A percentile compares a stretch with the other conserved stretches of the same genome.
Conservation (phyloP, 352 stramenopile genomes). For the Phytophthora citrophthora region DNA sequence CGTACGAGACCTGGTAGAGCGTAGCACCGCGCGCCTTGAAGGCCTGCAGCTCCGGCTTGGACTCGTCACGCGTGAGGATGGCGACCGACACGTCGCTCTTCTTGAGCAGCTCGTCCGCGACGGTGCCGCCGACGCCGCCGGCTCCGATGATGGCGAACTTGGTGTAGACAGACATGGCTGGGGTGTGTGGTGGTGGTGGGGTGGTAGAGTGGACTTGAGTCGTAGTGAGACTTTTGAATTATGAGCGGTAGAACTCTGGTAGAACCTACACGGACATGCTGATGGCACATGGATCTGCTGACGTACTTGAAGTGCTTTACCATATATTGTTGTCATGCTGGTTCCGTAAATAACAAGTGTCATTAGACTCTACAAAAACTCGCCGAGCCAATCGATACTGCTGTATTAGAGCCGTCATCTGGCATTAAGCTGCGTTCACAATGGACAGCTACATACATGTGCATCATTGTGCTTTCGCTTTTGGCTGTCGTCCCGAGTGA, state of each 20-base stretch:
- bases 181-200: neutral
- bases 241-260: neutral
- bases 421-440: too few relatives aligned
- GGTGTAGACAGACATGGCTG: conserved; percentile 14
- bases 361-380: too few relatives aligned
- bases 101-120: neutral
- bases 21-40: neutral
- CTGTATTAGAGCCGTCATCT: too few relatives aligned
- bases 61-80: neutral
- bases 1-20: neutral
- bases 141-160: conserved; percentile 33
- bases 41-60: neutral
- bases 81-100: neutral
- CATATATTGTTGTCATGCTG: too few relatives aligned
- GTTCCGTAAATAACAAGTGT: too few relatives aligned
- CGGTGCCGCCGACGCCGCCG: conserved; percentile 25
- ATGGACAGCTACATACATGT: too few relatives aligned
- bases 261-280: neutral
- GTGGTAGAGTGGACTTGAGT: conserved; percentile 11
- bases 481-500: conserved; percentile 30
- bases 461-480: too few relatives aligned
- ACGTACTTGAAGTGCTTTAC: too few relatives aligned
- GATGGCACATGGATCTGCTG: too few relatives aligned
- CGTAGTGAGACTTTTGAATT: conserved; percentile 19
- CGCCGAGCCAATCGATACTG: too few relatives aligned